phyloP scores from a whole-genome alignment of 306 rosid species.

The Elaeagnus macrophylla region DNA sequence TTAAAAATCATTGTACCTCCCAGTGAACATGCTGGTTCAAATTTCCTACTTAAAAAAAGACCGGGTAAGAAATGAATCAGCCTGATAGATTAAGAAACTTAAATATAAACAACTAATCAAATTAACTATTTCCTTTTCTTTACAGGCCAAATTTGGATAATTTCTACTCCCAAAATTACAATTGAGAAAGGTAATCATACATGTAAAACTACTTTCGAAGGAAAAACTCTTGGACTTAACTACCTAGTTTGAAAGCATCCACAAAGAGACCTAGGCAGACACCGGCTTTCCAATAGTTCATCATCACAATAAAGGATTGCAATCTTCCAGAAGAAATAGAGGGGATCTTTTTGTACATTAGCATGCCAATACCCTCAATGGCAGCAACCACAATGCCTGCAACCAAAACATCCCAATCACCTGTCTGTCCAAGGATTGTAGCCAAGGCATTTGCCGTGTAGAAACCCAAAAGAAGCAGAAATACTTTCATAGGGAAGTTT shows the following conservation, averaged over 20 bases:
- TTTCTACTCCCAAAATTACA: neutral
- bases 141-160: neutral
- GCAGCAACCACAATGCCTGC: slow-evolving; percentile 95
- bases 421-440: slow-evolving; percentile 95
- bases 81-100: too few relatives aligned
- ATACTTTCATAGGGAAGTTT: slow-evolving; percentile 78
- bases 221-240: slow-evolving; percentile 30
- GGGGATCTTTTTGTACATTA: slow-evolving; percentile 64
- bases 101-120: too few relatives aligned
- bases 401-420: slow-evolving; percentile 96
- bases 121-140: too few relatives aligned
- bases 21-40: too few relatives aligned
- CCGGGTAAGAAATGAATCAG: too few relatives aligned
- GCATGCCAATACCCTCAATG: slow-evolving; percentile 91
- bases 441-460: slow-evolving; percentile 94
- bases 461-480: slow-evolving; percentile 91
- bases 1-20: too few relatives aligned
- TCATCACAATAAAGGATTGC: slow-evolving; percentile 58
- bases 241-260: slow-evolving; percentile 93
- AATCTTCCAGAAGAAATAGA: slow-evolving; percentile 48
- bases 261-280: slow-evolving; percentile 94
- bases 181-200: slow-evolving; percentile 4
- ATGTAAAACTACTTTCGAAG: neutral
- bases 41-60: too few relatives aligned
- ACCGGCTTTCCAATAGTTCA: slow-evolving; percentile 97